phyloP scores from a whole-genome alignment of 108 stramenopile species.

The Fragilariopsis cylindrus region DNA sequence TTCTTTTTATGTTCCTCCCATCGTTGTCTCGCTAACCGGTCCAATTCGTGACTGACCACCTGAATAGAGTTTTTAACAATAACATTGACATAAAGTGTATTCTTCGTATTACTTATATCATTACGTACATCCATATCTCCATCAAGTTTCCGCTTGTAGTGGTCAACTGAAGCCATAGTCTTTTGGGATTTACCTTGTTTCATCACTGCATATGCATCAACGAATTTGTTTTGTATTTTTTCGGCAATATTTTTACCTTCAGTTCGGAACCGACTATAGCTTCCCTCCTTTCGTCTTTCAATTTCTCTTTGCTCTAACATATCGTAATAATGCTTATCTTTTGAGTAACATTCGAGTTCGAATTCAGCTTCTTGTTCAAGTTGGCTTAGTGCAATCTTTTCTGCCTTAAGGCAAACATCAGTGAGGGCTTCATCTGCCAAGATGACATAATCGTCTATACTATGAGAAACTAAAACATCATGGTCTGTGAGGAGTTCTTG shows the following conservation, averaged over 20 bases:
- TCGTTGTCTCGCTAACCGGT: conserved; percentile 68
- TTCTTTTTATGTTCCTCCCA: conserved; percentile 58
- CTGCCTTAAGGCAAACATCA: conserved; percentile 46
- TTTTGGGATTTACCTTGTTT: conserved; percentile 64
- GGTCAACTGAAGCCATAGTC: conserved; percentile 28
- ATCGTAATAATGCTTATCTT: conserved; percentile 73
- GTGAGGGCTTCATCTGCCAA: conserved; percentile 69
- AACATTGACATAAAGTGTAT: conserved; percentile 77
- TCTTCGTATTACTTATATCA: conserved; percentile 41
- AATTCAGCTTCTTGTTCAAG: conserved; percentile 57
- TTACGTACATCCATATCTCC: conserved; percentile 29
- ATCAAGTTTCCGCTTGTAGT: conserved; percentile 47
- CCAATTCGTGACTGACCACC: conserved; percentile 72
- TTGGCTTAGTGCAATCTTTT: conserved; percentile 26
- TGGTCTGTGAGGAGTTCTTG: conserved; percentile 7
- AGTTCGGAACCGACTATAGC: conserved; percentile 40
- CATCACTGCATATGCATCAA: conserved; percentile 73
- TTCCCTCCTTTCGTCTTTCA: conserved; percentile 39
- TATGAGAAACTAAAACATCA: conserved; percentile 40
- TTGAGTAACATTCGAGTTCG: conserved; percentile 49
- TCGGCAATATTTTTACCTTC: conserved; percentile 45
- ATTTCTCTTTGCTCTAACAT: conserved; percentile 41
- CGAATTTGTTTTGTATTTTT: conserved; percentile 64
- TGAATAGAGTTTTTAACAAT: conserved; percentile 77
- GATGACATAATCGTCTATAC: conserved; percentile 42